Conservation (phyloP, 345 rosid species). For the Litchi chinensis region DNA sequence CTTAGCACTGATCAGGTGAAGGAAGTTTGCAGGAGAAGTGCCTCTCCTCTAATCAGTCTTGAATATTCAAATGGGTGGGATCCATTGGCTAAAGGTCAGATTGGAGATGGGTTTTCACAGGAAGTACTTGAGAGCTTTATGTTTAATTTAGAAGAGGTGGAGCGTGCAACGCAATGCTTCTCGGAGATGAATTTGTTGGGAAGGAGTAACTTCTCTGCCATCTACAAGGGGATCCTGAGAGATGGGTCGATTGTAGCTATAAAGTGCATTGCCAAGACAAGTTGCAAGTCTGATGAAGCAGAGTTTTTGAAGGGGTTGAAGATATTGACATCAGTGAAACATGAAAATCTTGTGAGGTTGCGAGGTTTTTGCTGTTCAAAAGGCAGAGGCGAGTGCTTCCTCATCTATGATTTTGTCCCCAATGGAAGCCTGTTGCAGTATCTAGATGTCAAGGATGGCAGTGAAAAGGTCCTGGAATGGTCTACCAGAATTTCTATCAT, state of each 20-base stretch:
- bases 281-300: slow-evolving; percentile 78
- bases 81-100: slow-evolving; percentile 67
- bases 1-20: slow-evolving; percentile 66
- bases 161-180: slow-evolving; percentile 93
- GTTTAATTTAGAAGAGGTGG: slow-evolving; percentile 93
- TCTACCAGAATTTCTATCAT: slow-evolving; percentile 74
- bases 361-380: slow-evolving; percentile 95
- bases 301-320: slow-evolving; percentile 85
- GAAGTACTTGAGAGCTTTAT: slow-evolving; percentile 87
- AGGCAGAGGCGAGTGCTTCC: slow-evolving; percentile 93
- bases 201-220: slow-evolving; percentile 69
- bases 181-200: slow-evolving; percentile 76
- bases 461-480: slow-evolving; percentile 80
- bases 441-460: slow-evolving; percentile 65
- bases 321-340: slow-evolving; percentile 67
- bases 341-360: slow-evolving; percentile 73
- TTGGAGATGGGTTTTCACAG: slow-evolving; percentile 57
- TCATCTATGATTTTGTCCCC: slow-evolving; percentile 80
- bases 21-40: slow-evolving; percentile 60
- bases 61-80: slow-evolving; percentile 98
- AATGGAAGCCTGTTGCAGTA: slow-evolving; percentile 80
- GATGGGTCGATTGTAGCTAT: slow-evolving; percentile 80
- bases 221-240: slow-evolving; percentile 80
- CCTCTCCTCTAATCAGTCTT: slow-evolving; percentile 77
- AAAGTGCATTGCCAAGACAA: slow-evolving; percentile 80